A percentile compares a stretch with the other conserved stretches of the same genome.
Evolutionary conservation across 192 early-diverging fungal genomes (phyloP).

Genomic region (Blastocladiella britannica): DNA sequence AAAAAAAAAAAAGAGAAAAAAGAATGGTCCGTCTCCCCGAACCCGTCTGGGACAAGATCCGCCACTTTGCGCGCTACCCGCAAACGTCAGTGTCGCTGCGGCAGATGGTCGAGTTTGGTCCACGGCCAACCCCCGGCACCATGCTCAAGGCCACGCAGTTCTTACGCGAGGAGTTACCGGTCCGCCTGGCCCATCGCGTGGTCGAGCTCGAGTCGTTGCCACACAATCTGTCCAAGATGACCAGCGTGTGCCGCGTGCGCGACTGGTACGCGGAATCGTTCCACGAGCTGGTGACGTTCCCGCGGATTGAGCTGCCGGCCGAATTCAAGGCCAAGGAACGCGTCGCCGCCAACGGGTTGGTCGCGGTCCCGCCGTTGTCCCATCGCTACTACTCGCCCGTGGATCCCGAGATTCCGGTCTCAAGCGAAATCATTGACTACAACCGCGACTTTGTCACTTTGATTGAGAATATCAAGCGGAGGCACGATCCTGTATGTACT

Average conservation of each 20-base stretch:
- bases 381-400: slow-evolving; percentile 33
- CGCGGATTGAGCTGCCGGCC: neutral
- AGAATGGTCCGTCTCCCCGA: slow-evolving; percentile 29
- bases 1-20: no score
- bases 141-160: slow-evolving; percentile 57
- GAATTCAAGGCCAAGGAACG: neutral
- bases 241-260: slow-evolving; percentile 71
- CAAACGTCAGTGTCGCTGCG: slow-evolving; percentile 82
- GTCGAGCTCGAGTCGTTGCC: slow-evolving; percentile 86
- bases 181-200: slow-evolving; percentile 78
- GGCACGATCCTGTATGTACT: slow-evolving; percentile 93
- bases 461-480: slow-evolving; percentile 75
- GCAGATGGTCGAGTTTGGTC: slow-evolving; percentile 93
- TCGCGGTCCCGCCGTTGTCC: neutral
- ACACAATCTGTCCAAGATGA: slow-evolving; percentile 68
- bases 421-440: slow-evolving; percentile 50
- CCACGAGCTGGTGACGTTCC: slow-evolving; percentile 20
- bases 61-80: slow-evolving; percentile 58
- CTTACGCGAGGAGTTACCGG: slow-evolving; percentile 59
- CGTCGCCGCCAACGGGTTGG: neutral
- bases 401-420: slow-evolving; percentile 27
- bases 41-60: slow-evolving; percentile 46
- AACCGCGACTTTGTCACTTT: slow-evolving; percentile 66
- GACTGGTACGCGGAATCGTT: slow-evolving; percentile 90
- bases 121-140: slow-evolving; percentile 41